Evolutionary conservation across 176 grass and related monocot genomes (phyloP).

Genomic region (Zea mays): Zm-B73-REFERENCE-NAM-5.0 NC_050099.1:107761001-107761500

Average conservation of each 20-base stretch:
- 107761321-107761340: slow-evolving; percentile 36
- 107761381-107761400: slow-evolving; percentile 49
- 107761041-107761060: no score
- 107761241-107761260: slow-evolving; percentile 32
- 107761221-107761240: slow-evolving; percentile 64
- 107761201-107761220: slow-evolving; percentile 74
- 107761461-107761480: slow-evolving; percentile 44
- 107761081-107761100: slow-evolving; percentile 44
- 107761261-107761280: slow-evolving; percentile 71
- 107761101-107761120: slow-evolving; percentile 70
- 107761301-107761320: slow-evolving; percentile 84
- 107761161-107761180: slow-evolving; percentile 45
- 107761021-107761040: no score
- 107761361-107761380: slow-evolving; percentile 45
- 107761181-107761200: slow-evolving; percentile 56
- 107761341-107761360: slow-evolving; percentile 77
- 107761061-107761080: neutral
- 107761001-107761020: no score
- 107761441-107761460: slow-evolving; percentile 64
- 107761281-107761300: slow-evolving; percentile 1
- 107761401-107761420: slow-evolving; percentile 41
- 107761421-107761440: slow-evolving; percentile 35
- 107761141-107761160: slow-evolving; percentile 68
- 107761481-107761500: neutral
- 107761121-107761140: slow-evolving; percentile 61